Conservation (phyloP, 352 stramenopile species). For the Phytophthora agathidicida region DNA sequence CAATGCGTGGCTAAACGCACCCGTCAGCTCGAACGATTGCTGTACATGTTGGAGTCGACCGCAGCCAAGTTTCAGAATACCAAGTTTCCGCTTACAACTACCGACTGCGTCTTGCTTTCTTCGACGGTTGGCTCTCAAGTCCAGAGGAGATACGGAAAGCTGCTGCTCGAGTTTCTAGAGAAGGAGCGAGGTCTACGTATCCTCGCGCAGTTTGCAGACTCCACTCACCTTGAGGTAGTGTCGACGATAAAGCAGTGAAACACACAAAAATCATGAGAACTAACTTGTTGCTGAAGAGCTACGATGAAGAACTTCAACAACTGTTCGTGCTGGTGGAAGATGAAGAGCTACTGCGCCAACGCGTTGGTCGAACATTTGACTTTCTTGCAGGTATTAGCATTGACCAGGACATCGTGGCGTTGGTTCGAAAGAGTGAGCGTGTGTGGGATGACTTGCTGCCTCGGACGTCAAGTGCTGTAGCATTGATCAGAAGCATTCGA, state of each 20-base stretch:
- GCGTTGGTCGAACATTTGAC: conserved; percentile 20
- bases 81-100: conserved; percentile 6
- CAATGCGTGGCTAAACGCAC: conserved; percentile 41
- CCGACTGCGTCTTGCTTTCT: conserved; percentile 1
- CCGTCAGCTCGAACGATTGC: conserved; percentile 38
- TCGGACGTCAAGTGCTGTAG: conserved; percentile 3
- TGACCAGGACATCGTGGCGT: conserved; percentile 9
- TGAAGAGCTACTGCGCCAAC: conserved; percentile 29
- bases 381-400: conserved; percentile 24
- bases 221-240: conserved; percentile 35
- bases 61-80: conserved; percentile 22
- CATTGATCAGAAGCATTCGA: conserved; percentile 22
- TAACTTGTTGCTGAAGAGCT: conserved; percentile 14
- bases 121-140: conserved; percentile 3
- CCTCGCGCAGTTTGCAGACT: conserved; percentile 17
- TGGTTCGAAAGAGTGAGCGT: conserved; percentile 14
- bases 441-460: conserved; percentile 27
- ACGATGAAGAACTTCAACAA: conserved; percentile 30
- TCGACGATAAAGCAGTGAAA: too few relatives aligned
- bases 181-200: conserved; percentile 16
- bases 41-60: conserved; percentile 35
- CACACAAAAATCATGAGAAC: too few relatives aligned
- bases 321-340: conserved; percentile 40
- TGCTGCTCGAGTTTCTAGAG: conserved; percentile 35
- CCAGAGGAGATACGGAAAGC: conserved; percentile 24